Conservation (phyloP, 768 basidiomycete species). For the Auricularia sp. region DNA sequence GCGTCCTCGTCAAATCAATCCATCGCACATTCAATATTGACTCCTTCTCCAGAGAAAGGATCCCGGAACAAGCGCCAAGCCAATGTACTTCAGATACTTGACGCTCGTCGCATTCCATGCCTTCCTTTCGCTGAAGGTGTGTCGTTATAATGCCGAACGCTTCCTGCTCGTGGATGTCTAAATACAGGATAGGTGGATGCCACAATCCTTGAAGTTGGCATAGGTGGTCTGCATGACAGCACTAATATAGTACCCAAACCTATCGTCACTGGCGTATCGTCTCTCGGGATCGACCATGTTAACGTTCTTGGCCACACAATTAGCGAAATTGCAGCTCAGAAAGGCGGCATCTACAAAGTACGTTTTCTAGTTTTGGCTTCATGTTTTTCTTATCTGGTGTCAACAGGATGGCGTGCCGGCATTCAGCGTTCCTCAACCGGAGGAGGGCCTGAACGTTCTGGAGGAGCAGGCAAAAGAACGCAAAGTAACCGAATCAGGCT, state of each 20-base stretch:
- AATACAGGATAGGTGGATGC: slow-evolving; percentile 50
- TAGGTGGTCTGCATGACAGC: slow-evolving; percentile 89
- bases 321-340: slow-evolving; percentile 85
- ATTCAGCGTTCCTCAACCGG: slow-evolving; percentile 68
- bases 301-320: slow-evolving; percentile 80
- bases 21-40: slow-evolving; percentile 8
- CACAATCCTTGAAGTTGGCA: slow-evolving; percentile 91
- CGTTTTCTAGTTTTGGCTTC: slow-evolving; percentile 4
- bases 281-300: slow-evolving; percentile 89
- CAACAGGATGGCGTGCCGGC: slow-evolving; percentile 72
- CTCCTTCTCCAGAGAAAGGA: slow-evolving; percentile 31
- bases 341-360: slow-evolving; percentile 94
- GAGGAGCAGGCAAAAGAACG: slow-evolving; percentile 52
- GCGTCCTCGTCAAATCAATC: slow-evolving; percentile 11
- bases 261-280: slow-evolving; percentile 80
- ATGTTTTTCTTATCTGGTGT: background rate
- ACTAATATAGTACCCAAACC: slow-evolving; percentile 93
- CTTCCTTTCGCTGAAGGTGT: slow-evolving; percentile 63
- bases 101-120: slow-evolving; percentile 89
- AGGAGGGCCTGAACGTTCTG: slow-evolving; percentile 60
- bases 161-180: slow-evolving; percentile 1
- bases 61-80: slow-evolving; percentile 56
- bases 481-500: slow-evolving; percentile 34
- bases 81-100: slow-evolving; percentile 88
- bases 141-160: background rate